A percentile compares a stretch with the other conserved stretches of the same genome.
Conservation (phyloP, 2,329 filamentous ascomycete species). For the Cordyceps farinosa region DNA sequence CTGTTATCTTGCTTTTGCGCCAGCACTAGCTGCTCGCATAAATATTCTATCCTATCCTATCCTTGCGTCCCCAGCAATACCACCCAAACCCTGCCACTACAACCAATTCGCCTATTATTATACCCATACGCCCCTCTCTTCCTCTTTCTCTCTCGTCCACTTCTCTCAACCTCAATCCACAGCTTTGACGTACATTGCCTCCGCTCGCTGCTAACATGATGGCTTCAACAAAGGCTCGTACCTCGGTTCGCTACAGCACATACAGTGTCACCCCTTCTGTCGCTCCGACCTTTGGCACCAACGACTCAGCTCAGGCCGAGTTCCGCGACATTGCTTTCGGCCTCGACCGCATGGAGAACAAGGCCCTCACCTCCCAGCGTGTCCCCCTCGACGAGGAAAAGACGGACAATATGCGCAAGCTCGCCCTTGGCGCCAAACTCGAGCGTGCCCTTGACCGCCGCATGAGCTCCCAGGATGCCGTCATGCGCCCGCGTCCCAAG, state of each 20-base stretch:
- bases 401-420: constrained; percentile 19
- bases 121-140: background rate
- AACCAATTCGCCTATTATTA: background rate
- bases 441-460: constrained; percentile 70
- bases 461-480: constrained; percentile 85
- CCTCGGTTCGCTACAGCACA: constrained; percentile 56
- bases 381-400: constrained; percentile 55
- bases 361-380: constrained; percentile 76
- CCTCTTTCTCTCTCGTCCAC: background rate
- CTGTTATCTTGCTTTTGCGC: background rate
- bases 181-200: background rate
- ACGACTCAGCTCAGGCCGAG: constrained; percentile 54
- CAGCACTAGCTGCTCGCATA: background rate
- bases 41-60: background rate
- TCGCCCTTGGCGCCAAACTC: constrained; percentile 19
- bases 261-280: constrained; percentile 59
- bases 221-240: constrained; percentile 40
- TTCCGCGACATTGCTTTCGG: constrained; percentile 70
- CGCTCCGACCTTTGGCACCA: constrained; percentile 52
- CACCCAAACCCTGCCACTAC: constrained; percentile 8
- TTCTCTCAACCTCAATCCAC: background rate
- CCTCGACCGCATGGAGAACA: constrained; percentile 86
- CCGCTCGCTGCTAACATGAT: constrained; percentile 18
- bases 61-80: background rate
- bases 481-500: constrained; percentile 59